Evolutionary conservation across 2,329 filamentous ascomycete species (phyloP).

Genomic region (Trichoderma atrobrunneum): DNA sequence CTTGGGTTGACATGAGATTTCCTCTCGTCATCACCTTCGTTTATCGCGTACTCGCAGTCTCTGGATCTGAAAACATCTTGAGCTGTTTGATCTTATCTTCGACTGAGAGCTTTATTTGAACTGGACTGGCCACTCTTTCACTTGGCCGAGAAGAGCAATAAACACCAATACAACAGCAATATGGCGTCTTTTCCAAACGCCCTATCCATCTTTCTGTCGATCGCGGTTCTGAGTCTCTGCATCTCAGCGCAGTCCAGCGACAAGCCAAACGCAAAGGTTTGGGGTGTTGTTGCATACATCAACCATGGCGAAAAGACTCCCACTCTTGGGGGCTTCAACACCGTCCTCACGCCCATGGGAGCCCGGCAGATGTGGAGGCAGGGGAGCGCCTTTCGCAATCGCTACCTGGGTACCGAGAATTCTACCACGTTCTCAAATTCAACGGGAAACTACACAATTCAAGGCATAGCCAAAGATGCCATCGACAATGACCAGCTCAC

Average conservation of each 20-base stretch:
- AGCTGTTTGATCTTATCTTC: not conserved
- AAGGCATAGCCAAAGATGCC: constrained; percentile 40
- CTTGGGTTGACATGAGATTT: not conserved
- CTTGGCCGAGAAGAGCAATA: not conserved
- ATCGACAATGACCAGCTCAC: constrained; percentile 50
- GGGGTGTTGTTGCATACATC: constrained; percentile 49
- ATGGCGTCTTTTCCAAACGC: constrained; percentile 2
- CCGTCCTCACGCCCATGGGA: constrained; percentile 50
- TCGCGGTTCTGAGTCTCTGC: constrained; percentile 23
- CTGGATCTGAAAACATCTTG: not conserved
- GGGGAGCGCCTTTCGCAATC: constrained; percentile 46
- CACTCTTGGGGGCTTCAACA: constrained; percentile 27
- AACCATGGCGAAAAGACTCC: constrained; percentile 56
- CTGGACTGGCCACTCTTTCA: not conserved
- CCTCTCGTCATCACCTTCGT: not conserved
- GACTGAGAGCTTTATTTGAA: not conserved
- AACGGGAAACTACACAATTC: constrained; percentile 37
- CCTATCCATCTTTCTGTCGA: not conserved
- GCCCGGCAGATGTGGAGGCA: constrained; percentile 52
- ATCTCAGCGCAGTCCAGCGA: constrained; percentile 31
- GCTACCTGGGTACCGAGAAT: constrained; percentile 42
- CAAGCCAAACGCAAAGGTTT: constrained; percentile 41
- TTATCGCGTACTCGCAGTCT: not conserved
- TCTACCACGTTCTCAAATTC: constrained; percentile 27
- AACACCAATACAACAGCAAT: not conserved